These are phyloP conservation scores for Mycena albidolilacea DNA, from an alignment of 768 basidiomycete genomes.

Conservation along the genomic window DNA sequence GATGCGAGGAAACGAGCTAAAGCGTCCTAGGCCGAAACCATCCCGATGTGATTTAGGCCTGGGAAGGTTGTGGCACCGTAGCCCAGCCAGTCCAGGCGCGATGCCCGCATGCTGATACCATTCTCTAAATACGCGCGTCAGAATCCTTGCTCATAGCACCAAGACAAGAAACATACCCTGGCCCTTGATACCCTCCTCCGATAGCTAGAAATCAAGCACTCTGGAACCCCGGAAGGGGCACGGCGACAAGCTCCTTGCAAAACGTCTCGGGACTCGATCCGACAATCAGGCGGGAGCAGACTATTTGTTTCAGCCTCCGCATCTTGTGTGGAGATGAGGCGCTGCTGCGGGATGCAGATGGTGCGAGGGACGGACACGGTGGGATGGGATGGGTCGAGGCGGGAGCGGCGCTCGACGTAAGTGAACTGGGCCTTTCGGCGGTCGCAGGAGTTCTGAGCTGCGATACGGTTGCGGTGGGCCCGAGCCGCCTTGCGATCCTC, in stretches of 20 bases:
- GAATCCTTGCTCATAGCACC: background rate
- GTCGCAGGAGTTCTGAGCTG: constrained; percentile 94
- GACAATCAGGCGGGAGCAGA: too few species aligned
- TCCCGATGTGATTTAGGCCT: constrained; percentile 84
- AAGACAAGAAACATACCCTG: constrained; percentile 47
- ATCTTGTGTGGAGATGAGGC: too few species aligned
- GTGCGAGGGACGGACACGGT: too few species aligned
- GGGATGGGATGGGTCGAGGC: too few species aligned
- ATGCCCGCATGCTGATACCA: constrained; percentile 92
- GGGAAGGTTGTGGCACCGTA: constrained; percentile 92
- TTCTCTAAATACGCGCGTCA: constrained; percentile 51
- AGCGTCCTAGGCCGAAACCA: too few species aligned
- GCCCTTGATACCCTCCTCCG: constrained; percentile 81
- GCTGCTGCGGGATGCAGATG: too few species aligned
- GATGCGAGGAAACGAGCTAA: too few species aligned
- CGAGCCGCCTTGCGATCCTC: constrained; percentile 91
- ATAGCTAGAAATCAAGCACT: too few species aligned
- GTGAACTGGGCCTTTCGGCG: constrained; percentile 88
- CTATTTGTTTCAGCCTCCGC: too few species aligned
- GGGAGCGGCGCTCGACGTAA: constrained; percentile 65
- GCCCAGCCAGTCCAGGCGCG: constrained; percentile 90
- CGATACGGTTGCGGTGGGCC: constrained; percentile 93
- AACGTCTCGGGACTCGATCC: too few species aligned
- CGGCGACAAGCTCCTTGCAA: too few species aligned
- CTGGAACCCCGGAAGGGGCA: too few species aligned